Conservation (phyloP, 495 filamentous ascomycete genomes). For the Cudoniella acicularis region DNA sequence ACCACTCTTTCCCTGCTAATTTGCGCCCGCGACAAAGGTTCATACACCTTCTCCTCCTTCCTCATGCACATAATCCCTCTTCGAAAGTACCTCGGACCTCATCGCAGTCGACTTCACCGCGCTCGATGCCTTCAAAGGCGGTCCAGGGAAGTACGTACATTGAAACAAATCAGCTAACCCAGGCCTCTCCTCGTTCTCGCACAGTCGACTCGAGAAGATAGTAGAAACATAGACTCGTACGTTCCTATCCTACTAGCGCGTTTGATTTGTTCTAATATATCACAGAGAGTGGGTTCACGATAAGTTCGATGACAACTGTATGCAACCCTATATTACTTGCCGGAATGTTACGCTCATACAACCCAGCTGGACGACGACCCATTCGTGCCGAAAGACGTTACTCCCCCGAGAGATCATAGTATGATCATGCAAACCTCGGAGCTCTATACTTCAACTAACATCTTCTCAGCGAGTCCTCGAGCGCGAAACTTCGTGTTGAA, state of each 20-base stretch:
- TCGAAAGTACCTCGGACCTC: conserved; percentile 22
- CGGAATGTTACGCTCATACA: conserved; percentile 9
- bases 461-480: conserved; percentile 39
- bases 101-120: conserved; percentile 14
- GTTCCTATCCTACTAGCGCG: conserved; percentile 9
- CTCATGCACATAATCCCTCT: conserved; percentile 37
- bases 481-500: conserved; percentile 78
- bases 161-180: conserved; percentile 32
- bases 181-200: conserved; percentile 27
- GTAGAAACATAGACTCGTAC: conserved; percentile 50
- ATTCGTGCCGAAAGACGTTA: conserved; percentile 21
- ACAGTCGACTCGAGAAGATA: conserved; percentile 49
- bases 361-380: conserved; percentile 23
- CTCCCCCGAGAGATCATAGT: conserved; percentile 8
- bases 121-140: conserved; percentile 22
- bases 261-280: conserved; percentile 12
- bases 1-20: not conserved
- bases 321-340: conserved; percentile 12
- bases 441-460: not conserved
- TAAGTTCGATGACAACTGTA: conserved; percentile 67
- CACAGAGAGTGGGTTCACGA: conserved; percentile 88
- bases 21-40: conserved; percentile 21
- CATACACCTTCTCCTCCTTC: conserved; percentile 34
- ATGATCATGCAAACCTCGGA: not conserved
- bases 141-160: conserved; percentile 29